Conservation (phyloP, 2,329 filamentous ascomycete species). For the Emmonsiellopsis sp. region DNA sequence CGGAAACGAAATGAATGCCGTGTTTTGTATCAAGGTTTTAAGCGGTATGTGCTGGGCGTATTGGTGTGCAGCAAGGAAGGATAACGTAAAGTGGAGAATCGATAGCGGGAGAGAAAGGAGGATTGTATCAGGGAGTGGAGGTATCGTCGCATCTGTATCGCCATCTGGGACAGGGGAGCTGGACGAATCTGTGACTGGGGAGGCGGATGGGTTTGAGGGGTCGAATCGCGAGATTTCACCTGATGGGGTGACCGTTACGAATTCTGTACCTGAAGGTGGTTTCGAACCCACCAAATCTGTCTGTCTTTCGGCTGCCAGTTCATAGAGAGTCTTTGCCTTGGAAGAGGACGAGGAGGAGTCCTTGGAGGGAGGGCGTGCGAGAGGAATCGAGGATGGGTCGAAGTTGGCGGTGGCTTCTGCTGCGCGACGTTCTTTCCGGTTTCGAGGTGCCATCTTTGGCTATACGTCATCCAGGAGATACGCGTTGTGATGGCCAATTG, state of each 20-base stretch:
- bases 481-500: background rate
- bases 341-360: slow-evolving; percentile 7
- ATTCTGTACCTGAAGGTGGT: slow-evolving; percentile 18
- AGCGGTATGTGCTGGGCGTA: slow-evolving; percentile 32
- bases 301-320: slow-evolving; percentile 38
- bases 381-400: slow-evolving; percentile 23
- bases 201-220: background rate
- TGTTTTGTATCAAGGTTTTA: slow-evolving; percentile 25
- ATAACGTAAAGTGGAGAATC: slow-evolving; percentile 36
- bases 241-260: slow-evolving; percentile 19
- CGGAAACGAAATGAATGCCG: slow-evolving; percentile 32
- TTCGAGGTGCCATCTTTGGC: slow-evolving; percentile 13
- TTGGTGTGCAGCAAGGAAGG: slow-evolving; percentile 38
- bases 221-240: slow-evolving; percentile 17
- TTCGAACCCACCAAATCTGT: slow-evolving; percentile 17
- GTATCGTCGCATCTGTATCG: slow-evolving; percentile 15
- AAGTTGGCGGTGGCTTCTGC: slow-evolving; percentile 16
- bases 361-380: slow-evolving; percentile 19
- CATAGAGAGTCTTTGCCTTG: slow-evolving; percentile 32
- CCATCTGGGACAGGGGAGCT: slow-evolving; percentile 3
- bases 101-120: slow-evolving; percentile 35
- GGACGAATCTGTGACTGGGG: slow-evolving; percentile 10
- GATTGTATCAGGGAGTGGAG: slow-evolving; percentile 35
- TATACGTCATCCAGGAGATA: background rate
- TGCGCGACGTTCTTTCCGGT: slow-evolving; percentile 32